Conservation (phyloP, 2,329 filamentous ascomycete species). For the Aspergillus hortae region DNA sequence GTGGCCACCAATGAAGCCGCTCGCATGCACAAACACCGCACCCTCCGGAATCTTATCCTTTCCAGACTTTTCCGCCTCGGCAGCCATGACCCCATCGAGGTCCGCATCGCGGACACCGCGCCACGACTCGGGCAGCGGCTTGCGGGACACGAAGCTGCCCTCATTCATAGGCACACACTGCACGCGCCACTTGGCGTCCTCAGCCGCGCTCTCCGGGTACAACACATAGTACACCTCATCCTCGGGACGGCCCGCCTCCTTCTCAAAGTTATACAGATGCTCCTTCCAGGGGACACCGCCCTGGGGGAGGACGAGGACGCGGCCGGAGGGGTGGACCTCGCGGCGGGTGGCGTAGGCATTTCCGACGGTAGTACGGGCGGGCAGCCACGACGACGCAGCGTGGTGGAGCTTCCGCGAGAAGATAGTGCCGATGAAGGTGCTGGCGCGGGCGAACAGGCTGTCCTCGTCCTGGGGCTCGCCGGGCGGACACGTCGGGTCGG, state of each 20-base stretch:
- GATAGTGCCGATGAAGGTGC: constrained; percentile 79
- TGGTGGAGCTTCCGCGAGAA: constrained; percentile 79
- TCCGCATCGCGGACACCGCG: constrained; percentile 84
- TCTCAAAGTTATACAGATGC: constrained; percentile 85
- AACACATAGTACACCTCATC: constrained; percentile 77
- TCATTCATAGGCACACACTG: constrained; percentile 83
- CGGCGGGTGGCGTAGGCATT: constrained; percentile 67
- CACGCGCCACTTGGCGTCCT: constrained; percentile 84
- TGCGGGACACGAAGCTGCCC: constrained; percentile 87
- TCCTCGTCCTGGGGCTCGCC: constrained; percentile 73
- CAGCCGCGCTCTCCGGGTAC: constrained; percentile 76
- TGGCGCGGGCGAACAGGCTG: constrained; percentile 71
- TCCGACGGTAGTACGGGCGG: constrained; percentile 75
- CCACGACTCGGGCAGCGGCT: constrained; percentile 87
- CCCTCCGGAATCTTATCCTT: constrained; percentile 45
- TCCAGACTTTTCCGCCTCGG: constrained; percentile 37
- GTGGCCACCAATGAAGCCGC: constrained; percentile 95
- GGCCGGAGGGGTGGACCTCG: constrained; percentile 68
- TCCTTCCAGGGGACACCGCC: constrained; percentile 88
- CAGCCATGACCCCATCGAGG: constrained; percentile 59
- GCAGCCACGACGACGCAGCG: constrained; percentile 75
- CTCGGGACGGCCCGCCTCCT: constrained; percentile 44
- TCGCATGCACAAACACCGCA: constrained; percentile 88
- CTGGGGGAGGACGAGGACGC: constrained; percentile 77
- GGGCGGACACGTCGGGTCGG: constrained; percentile 48